Base-by-base conservation (phyloP, 768 basidiomycete species). In the Boletus rufocinnamomeus region DNA sequence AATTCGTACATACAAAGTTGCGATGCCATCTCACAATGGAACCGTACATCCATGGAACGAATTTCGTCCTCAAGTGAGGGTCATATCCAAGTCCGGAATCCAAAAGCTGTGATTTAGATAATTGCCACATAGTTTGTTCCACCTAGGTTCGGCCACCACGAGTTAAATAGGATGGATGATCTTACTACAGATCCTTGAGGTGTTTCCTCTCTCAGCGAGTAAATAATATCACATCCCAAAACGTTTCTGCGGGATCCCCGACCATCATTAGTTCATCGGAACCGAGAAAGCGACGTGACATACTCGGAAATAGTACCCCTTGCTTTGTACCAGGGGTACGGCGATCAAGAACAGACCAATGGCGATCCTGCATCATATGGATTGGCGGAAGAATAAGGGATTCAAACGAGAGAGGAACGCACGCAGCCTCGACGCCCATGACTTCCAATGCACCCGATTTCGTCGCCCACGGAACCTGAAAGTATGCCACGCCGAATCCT, bases 401-500 rank as follows among this genome's bases (percentile, higher is more conserved):
- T 9, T 17, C 10, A 35, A 40, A 37, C 1, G 0, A 1, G 14
- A 38, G 5, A 32, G 43, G 10, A 37, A 72, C 76, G 48, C 54
- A 75, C 67, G 73, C 72, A 44, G 77, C 76, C 59, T 78, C 78
- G 37, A 69, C 68, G 16, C 78, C 78, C 58, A 72, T 70, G 19
- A 75, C 73, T 34, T 66, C 59, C 25, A 77, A 57, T 4, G 66
- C 74, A 32, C 77, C 77, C 27, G 69, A 60, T 54, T 68, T 66
- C 5, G 66, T 67, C 21, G 77, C 68, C 78, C 77, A 77, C 0
- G 74, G 74, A 17, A 79, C 72, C 57, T 78, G 77, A 54, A 74
- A 79, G 61, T 71, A 78, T 10, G 77, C 77, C 41, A 78, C 74
- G 11, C 67, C 57, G 46, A 79, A 78, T 9, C 76, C 73, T 71